A percentile compares a stretch with the other conserved stretches of the same genome.
These are phyloP conservation scores for Curvularia spicifera DNA, from an alignment of 2,329 filamentous ascomycete genomes.

Conservation along the genomic window DNA sequence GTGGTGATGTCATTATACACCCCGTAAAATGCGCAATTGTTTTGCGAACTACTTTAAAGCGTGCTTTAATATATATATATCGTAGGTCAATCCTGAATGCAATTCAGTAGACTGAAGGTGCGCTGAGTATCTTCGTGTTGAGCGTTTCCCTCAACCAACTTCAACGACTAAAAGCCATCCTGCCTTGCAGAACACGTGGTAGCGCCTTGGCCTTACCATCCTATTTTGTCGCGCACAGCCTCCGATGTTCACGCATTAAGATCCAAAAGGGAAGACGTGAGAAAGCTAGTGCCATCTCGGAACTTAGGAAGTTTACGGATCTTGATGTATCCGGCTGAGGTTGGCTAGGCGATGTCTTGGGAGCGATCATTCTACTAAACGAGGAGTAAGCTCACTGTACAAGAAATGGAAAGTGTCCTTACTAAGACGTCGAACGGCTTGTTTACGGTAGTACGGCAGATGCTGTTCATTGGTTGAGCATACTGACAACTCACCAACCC, in stretches of 20 bases:
- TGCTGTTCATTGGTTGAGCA: constrained; percentile 7
- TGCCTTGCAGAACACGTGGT: neutral
- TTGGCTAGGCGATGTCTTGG: constrained; percentile 41
- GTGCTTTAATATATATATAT: too few species aligned
- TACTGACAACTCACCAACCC: neutral
- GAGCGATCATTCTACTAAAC: constrained; percentile 22
- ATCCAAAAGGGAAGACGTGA: constrained; percentile 17
- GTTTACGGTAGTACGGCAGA: constrained; percentile 4
- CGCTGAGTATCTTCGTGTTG: neutral
- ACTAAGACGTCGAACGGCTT: constrained; percentile 11
- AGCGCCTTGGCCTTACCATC: constrained; percentile 10
- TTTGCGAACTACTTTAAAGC: neutral
- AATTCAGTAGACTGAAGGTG: neutral
- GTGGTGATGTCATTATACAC: constrained; percentile 11
- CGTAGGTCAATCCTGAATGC: neutral
- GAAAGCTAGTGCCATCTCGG: constrained; percentile 14
- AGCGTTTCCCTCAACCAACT: neutral
- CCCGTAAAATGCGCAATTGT: neutral
- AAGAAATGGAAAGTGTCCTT: constrained; percentile 16
- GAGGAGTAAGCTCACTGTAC: constrained; percentile 11
- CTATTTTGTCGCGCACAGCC: constrained; percentile 21
- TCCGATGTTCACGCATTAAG: constrained; percentile 6
- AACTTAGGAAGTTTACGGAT: constrained; percentile 26
- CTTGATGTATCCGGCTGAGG: constrained; percentile 28
- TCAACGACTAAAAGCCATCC: neutral